Base-by-base conservation (phyloP, 2,329 filamentous ascomycete genomes). In the Microdochium paspali region DNA sequence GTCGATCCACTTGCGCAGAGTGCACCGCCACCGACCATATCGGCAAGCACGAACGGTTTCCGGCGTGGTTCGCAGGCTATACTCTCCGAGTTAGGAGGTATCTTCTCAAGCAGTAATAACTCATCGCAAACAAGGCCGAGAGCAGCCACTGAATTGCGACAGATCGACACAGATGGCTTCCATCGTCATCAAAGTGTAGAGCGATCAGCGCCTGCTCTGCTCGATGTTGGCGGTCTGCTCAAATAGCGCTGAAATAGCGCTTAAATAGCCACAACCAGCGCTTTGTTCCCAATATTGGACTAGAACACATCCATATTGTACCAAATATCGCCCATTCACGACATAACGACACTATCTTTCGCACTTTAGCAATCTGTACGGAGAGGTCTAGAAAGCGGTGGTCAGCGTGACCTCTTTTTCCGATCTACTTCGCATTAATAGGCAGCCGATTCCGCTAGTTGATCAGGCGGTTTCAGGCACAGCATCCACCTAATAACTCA, bases 41-140 rank as follows among this genome's bases (percentile, higher is more conserved):
- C 69, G 1, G 76, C 76, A 0, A 62, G 68, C 45, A 58, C 59
- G 1, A 64, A 55, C 10, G 75, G 76, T 1, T 59, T 76, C 4
- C 67, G 75, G 6, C 65, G 76, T 40, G 79, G 79, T 3, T 82
- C 78, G 2, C 70, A 74, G 1, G 73, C 77, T 0, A 56, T 82
- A n/a, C 61, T 83, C 5, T 76, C 79, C 52, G 80, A 83, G 53
- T 59, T 82, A 1, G 73, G 77, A 9, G 78, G 75, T 1, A 64
- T 80, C 15, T 58, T 82, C 1, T 58, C 64, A 9, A 63, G 55
- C 23, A 24, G 61, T 10, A 55, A 61, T 7, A 66, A 56, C 40
- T 53, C 61, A n/a, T 53, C 53, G 7, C 54, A 63, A 21, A 56
- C 63, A 3, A 65, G 53, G 46, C 50, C 61, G 5, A 64, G 57